phyloP scores from a whole-genome alignment of 495 filamentous ascomycete genomes.

The Penicillium verhagenii region DNA sequence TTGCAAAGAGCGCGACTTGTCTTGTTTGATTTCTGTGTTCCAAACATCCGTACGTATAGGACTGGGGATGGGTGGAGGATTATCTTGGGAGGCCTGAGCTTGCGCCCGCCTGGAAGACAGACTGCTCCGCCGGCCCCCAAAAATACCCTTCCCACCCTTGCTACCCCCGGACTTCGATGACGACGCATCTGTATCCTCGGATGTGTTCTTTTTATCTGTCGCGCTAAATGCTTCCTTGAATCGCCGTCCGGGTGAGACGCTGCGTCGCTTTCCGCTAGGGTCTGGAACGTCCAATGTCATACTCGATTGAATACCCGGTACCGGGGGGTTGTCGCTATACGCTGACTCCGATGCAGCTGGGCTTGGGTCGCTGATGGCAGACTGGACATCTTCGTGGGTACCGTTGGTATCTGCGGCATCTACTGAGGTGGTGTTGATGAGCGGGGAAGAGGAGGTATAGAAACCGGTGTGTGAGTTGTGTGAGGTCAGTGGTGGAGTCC shows the following conservation, averaged over 20 bases:
- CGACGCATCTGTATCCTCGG: conserved; percentile 43
- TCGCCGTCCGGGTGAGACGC: conserved; percentile 43
- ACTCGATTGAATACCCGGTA: conserved; percentile 23
- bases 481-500: conserved; percentile 62
- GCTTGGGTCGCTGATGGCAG: conserved; percentile 32
- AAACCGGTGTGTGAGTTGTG: conserved; percentile 77
- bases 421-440: conserved; percentile 61
- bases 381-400: conserved; percentile 28
- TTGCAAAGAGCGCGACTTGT: conserved; percentile 24
- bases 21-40: conserved; percentile 9
- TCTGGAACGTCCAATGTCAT: conserved; percentile 36
- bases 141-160: conserved; percentile 27
- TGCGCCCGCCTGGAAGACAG: conserved; percentile 37
- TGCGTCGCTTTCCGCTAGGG: conserved; percentile 35
- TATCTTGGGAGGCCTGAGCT: conserved; percentile 29
- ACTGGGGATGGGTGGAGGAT: conserved; percentile 31
- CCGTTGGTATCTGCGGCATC: conserved; percentile 25
- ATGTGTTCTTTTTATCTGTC: conserved; percentile 34
- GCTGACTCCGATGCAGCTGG: conserved; percentile 25
- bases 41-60: conserved; percentile 39
- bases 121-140: conserved; percentile 41
- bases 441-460: conserved; percentile 78
- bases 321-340: conserved; percentile 18
- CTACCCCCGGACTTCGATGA: conserved; percentile 37
- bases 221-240: conserved; percentile 47